These are phyloP conservation scores for Vitellaria paradoxa DNA, from an alignment of 179 eudicot species.

Conservation along the genomic window DNA sequence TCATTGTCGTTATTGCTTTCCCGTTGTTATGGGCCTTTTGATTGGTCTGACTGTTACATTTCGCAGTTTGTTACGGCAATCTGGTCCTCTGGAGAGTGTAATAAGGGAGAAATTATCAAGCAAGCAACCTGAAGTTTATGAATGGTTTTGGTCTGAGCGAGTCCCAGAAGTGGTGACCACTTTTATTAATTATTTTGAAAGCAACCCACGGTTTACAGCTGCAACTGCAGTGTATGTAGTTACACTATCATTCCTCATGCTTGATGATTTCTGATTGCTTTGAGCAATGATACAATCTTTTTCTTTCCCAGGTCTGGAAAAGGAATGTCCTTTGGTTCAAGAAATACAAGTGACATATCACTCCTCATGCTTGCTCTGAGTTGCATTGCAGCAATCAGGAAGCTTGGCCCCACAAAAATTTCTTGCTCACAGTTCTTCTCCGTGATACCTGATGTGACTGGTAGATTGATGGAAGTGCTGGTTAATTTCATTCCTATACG, in stretches of 20 bases:
- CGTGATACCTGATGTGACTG: slow-evolving; percentile 69
- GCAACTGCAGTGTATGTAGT: slow-evolving; percentile 65
- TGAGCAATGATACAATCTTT: slow-evolving; percentile 12
- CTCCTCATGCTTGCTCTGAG: slow-evolving; percentile 74
- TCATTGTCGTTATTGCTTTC: slow-evolving; percentile 1
- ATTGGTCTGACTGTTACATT: slow-evolving; percentile 19
- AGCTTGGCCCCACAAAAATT: slow-evolving; percentile 89
- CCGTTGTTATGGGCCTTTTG: not conserved
- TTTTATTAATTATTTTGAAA: slow-evolving; percentile 78
- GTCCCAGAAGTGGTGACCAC: slow-evolving; percentile 75
- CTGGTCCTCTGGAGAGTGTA: slow-evolving; percentile 83
- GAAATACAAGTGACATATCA: slow-evolving; percentile 59
- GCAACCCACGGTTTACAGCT: slow-evolving; percentile 67
- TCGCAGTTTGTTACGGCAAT: slow-evolving; percentile 71
- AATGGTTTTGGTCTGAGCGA: slow-evolving; percentile 98
- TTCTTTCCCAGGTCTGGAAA: slow-evolving; percentile 47
- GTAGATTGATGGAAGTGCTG: slow-evolving; percentile 80
- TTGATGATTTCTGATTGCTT: not conserved
- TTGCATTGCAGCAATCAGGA: slow-evolving; percentile 68
- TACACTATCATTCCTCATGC: slow-evolving; percentile 15
- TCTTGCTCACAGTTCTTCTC: slow-evolving; percentile 82
- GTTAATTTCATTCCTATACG: slow-evolving; percentile 66
- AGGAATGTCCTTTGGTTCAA: slow-evolving; percentile 36
- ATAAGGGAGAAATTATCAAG: slow-evolving; percentile 77
- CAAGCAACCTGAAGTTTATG: slow-evolving; percentile 67